phyloP scores from a whole-genome alignment of 495 filamentous ascomycete genomes.

The Daldinia bambusicola region DNA sequence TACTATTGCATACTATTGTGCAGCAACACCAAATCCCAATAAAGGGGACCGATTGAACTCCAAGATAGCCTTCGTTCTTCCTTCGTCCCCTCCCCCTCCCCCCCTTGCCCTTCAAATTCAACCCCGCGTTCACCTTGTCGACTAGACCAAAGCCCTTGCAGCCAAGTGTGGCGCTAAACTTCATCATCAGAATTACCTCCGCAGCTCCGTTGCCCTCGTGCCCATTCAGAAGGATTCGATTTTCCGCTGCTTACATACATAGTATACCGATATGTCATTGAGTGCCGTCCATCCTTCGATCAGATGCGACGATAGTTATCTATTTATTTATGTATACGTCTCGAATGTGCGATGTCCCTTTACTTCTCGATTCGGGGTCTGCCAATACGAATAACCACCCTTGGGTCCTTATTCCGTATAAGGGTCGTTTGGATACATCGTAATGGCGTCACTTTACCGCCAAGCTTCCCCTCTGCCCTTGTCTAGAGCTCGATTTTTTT shows the following conservation, averaged over 20 bases:
- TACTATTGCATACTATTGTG: too few species aligned
- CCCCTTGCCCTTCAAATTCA: slow-evolving; percentile 29
- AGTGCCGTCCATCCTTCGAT: slow-evolving; percentile 5
- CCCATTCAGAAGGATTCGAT: slow-evolving; percentile 23
- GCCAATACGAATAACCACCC: background rate
- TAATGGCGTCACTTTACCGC: slow-evolving; percentile 23
- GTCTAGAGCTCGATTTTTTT: slow-evolving; percentile 22
- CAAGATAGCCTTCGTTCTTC: slow-evolving; percentile 10
- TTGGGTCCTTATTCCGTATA: background rate
- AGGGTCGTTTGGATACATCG: slow-evolving; percentile 3
- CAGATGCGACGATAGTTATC: background rate
- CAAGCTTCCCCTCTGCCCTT: slow-evolving; percentile 41
- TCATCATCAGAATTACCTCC: slow-evolving; percentile 35
- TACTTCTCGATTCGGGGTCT: slow-evolving; percentile 11
- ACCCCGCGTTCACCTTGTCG: slow-evolving; percentile 35
- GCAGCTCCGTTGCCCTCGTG: slow-evolving; percentile 43
- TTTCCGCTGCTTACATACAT: slow-evolving; percentile 8
- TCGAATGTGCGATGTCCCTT: slow-evolving; percentile 12
- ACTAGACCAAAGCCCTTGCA: slow-evolving; percentile 28
- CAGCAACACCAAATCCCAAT: slow-evolving; percentile 27
- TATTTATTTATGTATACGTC: background rate
- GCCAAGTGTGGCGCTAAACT: slow-evolving; percentile 35
- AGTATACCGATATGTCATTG: too few species aligned
- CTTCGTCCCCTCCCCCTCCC: slow-evolving; percentile 6
- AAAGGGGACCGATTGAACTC: slow-evolving; percentile 16